A percentile compares a stretch with the other conserved stretches of the same genome.
Conservation (phyloP, 202 grass and related monocot species). For the Setaria italica region DNA sequence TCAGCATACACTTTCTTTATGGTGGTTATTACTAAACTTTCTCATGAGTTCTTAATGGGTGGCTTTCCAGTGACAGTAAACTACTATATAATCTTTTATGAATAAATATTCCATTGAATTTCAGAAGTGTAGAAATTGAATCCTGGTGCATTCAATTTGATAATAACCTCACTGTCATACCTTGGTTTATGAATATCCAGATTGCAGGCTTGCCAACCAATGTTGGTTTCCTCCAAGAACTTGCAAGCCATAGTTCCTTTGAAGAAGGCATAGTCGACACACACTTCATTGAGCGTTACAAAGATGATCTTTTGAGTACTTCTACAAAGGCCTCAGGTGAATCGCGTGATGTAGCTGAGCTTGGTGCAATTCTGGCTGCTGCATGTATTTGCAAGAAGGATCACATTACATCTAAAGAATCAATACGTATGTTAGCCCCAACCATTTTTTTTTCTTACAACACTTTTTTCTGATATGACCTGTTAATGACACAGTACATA, state of each 20-base stretch:
- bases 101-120: neutral
- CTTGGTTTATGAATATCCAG: conserved; percentile 57
- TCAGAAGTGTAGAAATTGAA: conserved; percentile 9
- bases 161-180: conserved; percentile 17
- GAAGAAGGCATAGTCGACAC: conserved; percentile 83
- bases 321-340: conserved; percentile 49
- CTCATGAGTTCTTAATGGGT: neutral
- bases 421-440: conserved; percentile 60
- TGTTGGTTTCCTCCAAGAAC: conserved; percentile 80
- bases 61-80: neutral
- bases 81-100: neutral
- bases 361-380: conserved; percentile 75
- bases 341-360: conserved; percentile 50
- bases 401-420: conserved; percentile 53
- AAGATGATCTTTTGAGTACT: conserved; percentile 72
- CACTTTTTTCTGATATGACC: conserved; percentile 2
- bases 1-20: conserved; percentile 20
- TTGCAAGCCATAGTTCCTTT: conserved; percentile 88
- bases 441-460: conserved; percentile 9
- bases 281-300: conserved; percentile 89
- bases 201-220: conserved; percentile 97
- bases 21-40: neutral
- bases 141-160: conserved; percentile 14
- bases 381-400: conserved; percentile 86
- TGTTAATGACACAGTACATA: conserved; percentile 14